Conservation (phyloP, 108 stramenopile genomes). For the Nitzschia palea region DNA sequence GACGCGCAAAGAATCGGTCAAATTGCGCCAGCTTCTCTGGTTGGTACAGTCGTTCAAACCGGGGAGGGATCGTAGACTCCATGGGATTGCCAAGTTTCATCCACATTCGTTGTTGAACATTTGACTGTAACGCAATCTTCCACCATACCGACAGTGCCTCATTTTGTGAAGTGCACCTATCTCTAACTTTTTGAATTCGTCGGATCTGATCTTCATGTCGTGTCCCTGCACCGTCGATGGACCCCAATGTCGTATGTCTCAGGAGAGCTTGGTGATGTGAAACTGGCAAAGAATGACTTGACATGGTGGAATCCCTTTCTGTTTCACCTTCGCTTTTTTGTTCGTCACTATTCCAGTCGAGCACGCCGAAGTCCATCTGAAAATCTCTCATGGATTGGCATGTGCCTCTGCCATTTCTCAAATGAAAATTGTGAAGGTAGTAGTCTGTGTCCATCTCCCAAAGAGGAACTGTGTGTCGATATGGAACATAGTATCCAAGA, state of each 20-base stretch:
- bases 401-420: slow-evolving; percentile 57
- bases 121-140: slow-evolving; percentile 68
- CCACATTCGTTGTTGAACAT: slow-evolving; percentile 86
- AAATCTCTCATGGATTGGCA: slow-evolving; percentile 72
- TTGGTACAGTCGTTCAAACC: slow-evolving; percentile 69
- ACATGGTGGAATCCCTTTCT: neutral
- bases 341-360: slow-evolving; percentile 43
- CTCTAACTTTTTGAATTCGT: slow-evolving; percentile 43
- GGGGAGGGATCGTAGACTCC: slow-evolving; percentile 58
- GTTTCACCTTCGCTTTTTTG: neutral
- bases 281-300: slow-evolving; percentile 4
- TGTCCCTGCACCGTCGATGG: neutral
- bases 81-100: slow-evolving; percentile 63
- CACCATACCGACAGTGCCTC: slow-evolving; percentile 71
- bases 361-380: slow-evolving; percentile 61
- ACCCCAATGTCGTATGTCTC: neutral
- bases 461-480: slow-evolving; percentile 66
- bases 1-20: slow-evolving; percentile 71
- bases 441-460: slow-evolving; percentile 92
- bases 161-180: slow-evolving; percentile 58
- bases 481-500: slow-evolving; percentile 89
- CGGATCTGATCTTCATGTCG: slow-evolving; percentile 23
- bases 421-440: slow-evolving; percentile 87
- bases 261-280: neutral
- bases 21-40: slow-evolving; percentile 67